Evolutionary conservation across 2,329 filamentous ascomycete genomes (phyloP), one percentile per base, ranked within the genome.

Genomic region (Lasiodiplodia hormozganensis): DNA sequence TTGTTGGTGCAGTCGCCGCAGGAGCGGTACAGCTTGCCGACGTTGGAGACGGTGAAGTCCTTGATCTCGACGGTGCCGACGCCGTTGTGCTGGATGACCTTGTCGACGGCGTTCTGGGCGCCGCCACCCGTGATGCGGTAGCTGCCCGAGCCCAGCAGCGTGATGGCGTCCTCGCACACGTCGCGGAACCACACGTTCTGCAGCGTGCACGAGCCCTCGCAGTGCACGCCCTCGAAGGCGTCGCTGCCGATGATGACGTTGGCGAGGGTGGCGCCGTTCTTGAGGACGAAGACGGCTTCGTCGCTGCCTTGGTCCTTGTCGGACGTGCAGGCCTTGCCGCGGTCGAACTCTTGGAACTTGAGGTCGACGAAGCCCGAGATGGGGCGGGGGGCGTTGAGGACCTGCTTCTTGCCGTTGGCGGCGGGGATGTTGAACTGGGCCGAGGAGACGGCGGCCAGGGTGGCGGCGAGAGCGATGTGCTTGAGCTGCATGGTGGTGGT

Each of bases 181-280:
- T 77, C 78, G 31, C 76, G 73, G 76, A 78, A 84, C 80, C 81
- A 82, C 67, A 83, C 81, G 71, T 82, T 82, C 62, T 79, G 78
- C 43, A 85, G 76, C 23, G 81, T 84, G 76, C 84, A 85, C 47
- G 79, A 76, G 36, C 82, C 84, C 83, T 84, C 68, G 77, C 85
- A 86, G 77, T 86, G 84, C 36, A 86, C 81, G 69, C 81, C 85
- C 75, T 85, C 85, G 34, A 82, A 79, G 72, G 85, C 81, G 70
- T 82, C 80, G 57, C 79, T 78, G 25, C 85, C 85, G 69, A 87
- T 87, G 76, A 87, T 86, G 75, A 82, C 85, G 74, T 87, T 87
- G 72, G 81, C 82, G 49, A 87, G 78, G 23, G 82, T 84, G 25
- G 81, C 85, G 34, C 85, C 85, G 60, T 81, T 77, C 74, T 83